Evolutionary conservation across 768 basidiomycete species (phyloP).

Genomic region (Leucogyrophana mollusca): DNA sequence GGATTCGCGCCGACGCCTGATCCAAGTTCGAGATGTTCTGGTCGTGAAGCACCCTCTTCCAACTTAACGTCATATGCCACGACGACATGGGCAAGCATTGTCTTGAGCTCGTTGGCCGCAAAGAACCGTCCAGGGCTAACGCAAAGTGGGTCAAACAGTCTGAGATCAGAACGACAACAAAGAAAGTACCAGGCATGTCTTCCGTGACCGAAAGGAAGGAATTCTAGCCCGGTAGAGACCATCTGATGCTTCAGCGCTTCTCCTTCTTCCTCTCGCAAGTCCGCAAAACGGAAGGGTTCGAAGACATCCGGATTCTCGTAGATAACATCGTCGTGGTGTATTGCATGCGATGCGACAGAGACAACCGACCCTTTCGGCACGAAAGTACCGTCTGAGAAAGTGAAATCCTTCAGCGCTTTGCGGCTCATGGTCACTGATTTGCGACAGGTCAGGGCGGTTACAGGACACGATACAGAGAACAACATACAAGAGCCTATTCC

Average conservation of each 20-base stretch:
- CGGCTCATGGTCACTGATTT: slow-evolving; percentile 28
- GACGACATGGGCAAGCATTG: slow-evolving; percentile 35
- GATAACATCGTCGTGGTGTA: slow-evolving; percentile 15
- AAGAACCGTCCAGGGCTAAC: slow-evolving; percentile 44
- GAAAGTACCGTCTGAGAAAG: slow-evolving; percentile 37
- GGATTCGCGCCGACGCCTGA: no score
- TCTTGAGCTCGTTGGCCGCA: slow-evolving; percentile 37
- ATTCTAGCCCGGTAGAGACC: slow-evolving; percentile 29
- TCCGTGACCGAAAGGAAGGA: slow-evolving; percentile 37
- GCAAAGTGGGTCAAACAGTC: no score
- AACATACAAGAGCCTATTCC: slow-evolving; percentile 16
- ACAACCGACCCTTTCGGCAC: slow-evolving; percentile 33
- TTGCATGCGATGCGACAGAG: slow-evolving; percentile 16
- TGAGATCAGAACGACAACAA: background rate
- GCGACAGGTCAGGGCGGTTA: no score
- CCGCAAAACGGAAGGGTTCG: slow-evolving; percentile 10
- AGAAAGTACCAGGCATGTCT: slow-evolving; percentile 22
- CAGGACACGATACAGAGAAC: no score
- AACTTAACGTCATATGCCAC: slow-evolving; percentile 40
- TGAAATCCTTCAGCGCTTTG: slow-evolving; percentile 30
- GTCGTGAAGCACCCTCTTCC: slow-evolving; percentile 43
- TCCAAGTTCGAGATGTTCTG: no score
- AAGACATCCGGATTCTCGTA: slow-evolving; percentile 27
- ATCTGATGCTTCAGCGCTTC: slow-evolving; percentile 1
- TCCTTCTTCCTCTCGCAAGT: slow-evolving; percentile 4